Base-by-base conservation (phyloP, 495 filamentous ascomycete genomes). In the Penicillium cinerascens region DNA sequence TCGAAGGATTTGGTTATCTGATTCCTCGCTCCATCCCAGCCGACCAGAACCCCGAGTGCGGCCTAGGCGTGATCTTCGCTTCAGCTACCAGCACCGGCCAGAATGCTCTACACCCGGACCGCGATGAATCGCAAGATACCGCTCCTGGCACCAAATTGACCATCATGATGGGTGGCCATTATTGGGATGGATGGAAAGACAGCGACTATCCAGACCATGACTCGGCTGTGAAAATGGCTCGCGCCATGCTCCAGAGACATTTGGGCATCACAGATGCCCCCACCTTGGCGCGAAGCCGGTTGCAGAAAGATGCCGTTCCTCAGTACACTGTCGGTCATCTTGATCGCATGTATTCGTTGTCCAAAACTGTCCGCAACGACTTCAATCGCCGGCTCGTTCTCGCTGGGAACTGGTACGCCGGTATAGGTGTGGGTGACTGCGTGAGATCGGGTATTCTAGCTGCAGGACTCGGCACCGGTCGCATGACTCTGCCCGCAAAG, bases 91-190 rank as follows among this genome's bases (percentile, higher is more conserved):
- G 74, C 15, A 22, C 33, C 1, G 55, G 62, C 29, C 16, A 27
- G 3, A 26, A 42, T 17, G 33, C 49, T 10, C 18, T 51, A 3
- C 13, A 40, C 13, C 41, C 33, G 4, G 46, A 38, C 4, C n/a
- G 16, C 25, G 27, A 27, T 7, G 52, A 69, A 43, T 76, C 70
- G 13, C 78, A 82, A 59, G 81, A 84, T 41, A 67, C 73, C 21
- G 74, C 67, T 9, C 65, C 68, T 0, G 90, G 89, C 26, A 96
- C 90, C 15, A 96, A 95, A 64, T 66, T 99, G 26, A 97, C 92
- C 13, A 87, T 97, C 45, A 95, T 99, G 88, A 69, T 97, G 20
- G 93, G 93, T 44, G 93, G 93, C 6, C 92, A 97, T 71, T 91
- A 86, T 74, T 97, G 92, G 92, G 82, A 89, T 56, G 77, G 66